Evolutionary conservation across 176 grass and related monocot species (phyloP), one percentile per base, ranked within the genome.

Genomic region (Aegilops tauschii): DNA sequence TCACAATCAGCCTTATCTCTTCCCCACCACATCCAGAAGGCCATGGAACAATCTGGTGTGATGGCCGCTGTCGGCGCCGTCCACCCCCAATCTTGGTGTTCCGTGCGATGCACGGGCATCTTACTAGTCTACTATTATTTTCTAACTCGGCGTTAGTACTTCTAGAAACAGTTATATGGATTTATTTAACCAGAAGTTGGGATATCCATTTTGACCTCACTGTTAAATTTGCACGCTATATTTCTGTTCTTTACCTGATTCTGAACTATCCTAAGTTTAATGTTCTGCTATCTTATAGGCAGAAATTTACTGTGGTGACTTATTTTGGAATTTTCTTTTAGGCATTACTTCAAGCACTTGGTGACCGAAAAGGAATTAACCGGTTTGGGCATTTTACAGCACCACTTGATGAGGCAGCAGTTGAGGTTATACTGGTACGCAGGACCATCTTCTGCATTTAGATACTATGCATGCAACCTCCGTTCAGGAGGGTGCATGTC

Each of bases 341-440:
- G 97, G 97, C 94, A 20, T 54, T 98, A 67, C 97, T 98, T 96
- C 82, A 98, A 90, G 88, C 96, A 80, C 96, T 98, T 49, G 93
- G 93, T 85, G 96, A 98, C 65, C 84, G 93, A 45, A 98, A 96
- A 56, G 96, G 90, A 87, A 98, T 98, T 49, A 89, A 94, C 27
- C 78, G 93, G 32, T 96, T 98, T 77, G 96, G 96, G 2, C 96
- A 98, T 90, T 96, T 98, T 90, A 86, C 88, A 69, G 93, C 93
- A 49, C 97, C 93, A 50, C 94, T 96, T 81, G 97, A 98, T 88
- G 97, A 98, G 83, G 92, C 97, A 63, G 92, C 94, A 8, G 84
- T 94, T 83, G 87, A 98, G 86, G 94, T 96, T 88, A 94, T 96
- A 94, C 80, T 98, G 88, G 97, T 96, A 96, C 25, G 32, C 21